Conservation (phyloP, 495 filamentous ascomycete genomes). For the Xylaria longipes region DNA sequence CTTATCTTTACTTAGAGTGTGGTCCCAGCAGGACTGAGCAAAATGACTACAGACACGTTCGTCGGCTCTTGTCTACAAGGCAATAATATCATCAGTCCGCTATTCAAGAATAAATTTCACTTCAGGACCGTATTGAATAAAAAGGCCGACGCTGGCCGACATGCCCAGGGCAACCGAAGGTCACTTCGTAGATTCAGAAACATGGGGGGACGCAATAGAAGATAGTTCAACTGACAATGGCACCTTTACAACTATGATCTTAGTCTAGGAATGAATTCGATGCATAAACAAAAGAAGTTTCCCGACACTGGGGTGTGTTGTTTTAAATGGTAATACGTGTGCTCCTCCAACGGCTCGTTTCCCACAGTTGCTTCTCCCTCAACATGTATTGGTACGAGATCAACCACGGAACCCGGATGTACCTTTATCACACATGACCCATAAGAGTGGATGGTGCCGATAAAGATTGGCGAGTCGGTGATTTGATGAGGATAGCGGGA, state of each 20-base stretch:
- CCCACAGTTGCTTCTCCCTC: background rate
- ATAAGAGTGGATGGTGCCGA: background rate
- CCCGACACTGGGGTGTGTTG: background rate
- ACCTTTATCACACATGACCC: background rate
- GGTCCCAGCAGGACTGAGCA: background rate
- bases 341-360: too few relatives aligned
- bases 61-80: background rate
- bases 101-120: background rate
- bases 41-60: background rate
- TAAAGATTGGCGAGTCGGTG: background rate
- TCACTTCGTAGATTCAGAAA: background rate
- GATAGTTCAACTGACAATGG: background rate
- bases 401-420: background rate
- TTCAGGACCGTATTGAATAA: background rate
- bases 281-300: background rate
- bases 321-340: background rate
- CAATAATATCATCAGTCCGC: background rate
- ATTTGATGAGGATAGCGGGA: background rate
- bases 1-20: background rate
- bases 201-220: background rate
- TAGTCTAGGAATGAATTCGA: background rate
- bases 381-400: conserved; percentile 3
- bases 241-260: background rate
- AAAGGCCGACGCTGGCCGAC: background rate
- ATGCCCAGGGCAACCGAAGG: background rate